Conservation (phyloP, 1,284 basidiomycete species). For the Vanrija pseudolonga region DNA sequence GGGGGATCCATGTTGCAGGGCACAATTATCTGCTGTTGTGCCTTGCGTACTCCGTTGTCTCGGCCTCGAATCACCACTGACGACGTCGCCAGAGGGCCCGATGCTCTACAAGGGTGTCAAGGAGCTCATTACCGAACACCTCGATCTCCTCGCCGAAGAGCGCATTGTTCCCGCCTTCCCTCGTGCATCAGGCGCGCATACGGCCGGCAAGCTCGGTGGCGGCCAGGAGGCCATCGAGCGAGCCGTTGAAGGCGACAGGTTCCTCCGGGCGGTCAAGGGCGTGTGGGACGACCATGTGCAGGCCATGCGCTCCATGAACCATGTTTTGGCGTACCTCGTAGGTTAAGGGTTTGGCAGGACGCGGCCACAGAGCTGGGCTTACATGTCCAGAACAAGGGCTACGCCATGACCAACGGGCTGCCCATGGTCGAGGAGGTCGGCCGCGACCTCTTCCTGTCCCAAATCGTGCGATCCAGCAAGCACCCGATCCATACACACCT, state of each 20-base stretch:
- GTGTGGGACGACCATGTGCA: constrained; percentile 94
- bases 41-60: too few species aligned
- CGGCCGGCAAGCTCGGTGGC: constrained; percentile 32
- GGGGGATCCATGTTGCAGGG: too few species aligned
- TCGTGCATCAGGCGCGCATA: constrained; percentile 47
- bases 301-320: constrained; percentile 83
- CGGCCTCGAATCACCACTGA: too few species aligned
- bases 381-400: constrained; percentile 78
- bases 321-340: constrained; percentile 95
- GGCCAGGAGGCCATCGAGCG: constrained; percentile 43
- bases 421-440: constrained; percentile 81
- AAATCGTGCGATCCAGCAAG: constrained; percentile 64
- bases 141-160: constrained; percentile 72
- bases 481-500: constrained; percentile 78
- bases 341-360: constrained; percentile 25
- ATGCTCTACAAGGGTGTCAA: constrained; percentile 81
- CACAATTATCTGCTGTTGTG: too few species aligned
- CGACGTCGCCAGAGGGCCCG: too few species aligned
- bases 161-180: constrained; percentile 81
- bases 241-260: constrained; percentile 67
- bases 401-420: constrained; percentile 66
- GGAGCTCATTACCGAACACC: constrained; percentile 73
- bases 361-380: background rate
- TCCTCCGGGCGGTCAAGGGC: constrained; percentile 75
- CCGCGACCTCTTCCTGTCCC: constrained; percentile 74